Evolutionary conservation across 169 alveolate species (phyloP), one percentile per base, ranked within the genome.

Genomic region (Eimeria zaria): DNA sequence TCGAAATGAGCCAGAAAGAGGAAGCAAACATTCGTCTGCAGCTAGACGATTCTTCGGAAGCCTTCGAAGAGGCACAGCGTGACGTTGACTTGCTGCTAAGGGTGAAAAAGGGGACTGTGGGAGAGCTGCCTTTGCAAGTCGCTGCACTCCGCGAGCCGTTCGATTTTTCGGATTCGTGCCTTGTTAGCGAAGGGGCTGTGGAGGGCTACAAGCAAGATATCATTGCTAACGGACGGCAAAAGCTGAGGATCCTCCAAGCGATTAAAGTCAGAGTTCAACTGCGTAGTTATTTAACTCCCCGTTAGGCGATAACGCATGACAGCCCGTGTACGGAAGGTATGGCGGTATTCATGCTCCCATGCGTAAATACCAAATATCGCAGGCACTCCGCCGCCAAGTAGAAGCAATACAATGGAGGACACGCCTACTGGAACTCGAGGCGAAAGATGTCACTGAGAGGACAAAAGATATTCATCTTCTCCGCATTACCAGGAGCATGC

Each of bases 171-270:
- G 99, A 98, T 84, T 99, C 99, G 1, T 98, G 98, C 51, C 96
- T 99, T 36, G 97, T 99, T 22, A 97, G 97, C 76, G 97, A 97
- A 85, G 98, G 98, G 62, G 98, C 97, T 16, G 98, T 99, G 73
- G 98, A 98, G 44, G 96, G 97, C 85, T 98, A 98, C 89, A 98
- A 99, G 97, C 95, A 96, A 88, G 97, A 97, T 91, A 98, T 98
- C 80, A 92, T 92, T 67, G 97, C 97, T 48, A 95, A 96, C 67
- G 99, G 99, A 87, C 96, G 96, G 74, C 96, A 97, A 96, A 99
- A 98, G 95, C 98, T 98, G 48, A 96, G 92, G 74, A 84, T 83
- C 12, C 97, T 98, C 97, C 97, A 97, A 92, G 95, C 97, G 46
- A 97, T 98, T 46, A 95, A 93, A 91, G 97, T 92, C n/a, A 73